phyloP scores from a whole-genome alignment of 2,329 filamentous ascomycete genomes.

The Aurifilum marmelostoma region DNA sequence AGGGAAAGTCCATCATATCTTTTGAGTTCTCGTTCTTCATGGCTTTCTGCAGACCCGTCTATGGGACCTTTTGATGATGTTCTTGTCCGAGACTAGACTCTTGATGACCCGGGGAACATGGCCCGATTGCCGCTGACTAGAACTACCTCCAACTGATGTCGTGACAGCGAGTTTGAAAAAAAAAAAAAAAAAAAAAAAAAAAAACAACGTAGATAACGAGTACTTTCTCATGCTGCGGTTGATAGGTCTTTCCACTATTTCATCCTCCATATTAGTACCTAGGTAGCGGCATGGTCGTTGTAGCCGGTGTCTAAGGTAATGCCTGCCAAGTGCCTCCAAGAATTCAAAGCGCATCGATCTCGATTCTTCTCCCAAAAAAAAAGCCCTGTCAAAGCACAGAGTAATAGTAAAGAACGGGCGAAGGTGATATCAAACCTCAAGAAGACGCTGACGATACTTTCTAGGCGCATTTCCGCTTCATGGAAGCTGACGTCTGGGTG shows the following conservation, averaged over 20 bases:
- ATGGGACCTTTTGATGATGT: neutral
- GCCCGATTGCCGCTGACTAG: neutral
- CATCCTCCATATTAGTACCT: neutral
- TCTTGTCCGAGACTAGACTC: neutral
- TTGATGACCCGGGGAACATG: neutral
- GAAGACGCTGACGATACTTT: neutral
- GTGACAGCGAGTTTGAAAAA: neutral
- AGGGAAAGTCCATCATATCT: neutral
- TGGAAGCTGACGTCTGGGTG: too few relatives aligned
- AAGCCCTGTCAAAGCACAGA: neutral
- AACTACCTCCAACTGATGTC: neutral
- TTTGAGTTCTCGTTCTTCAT: neutral
- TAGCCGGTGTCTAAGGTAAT: neutral
- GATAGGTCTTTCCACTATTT: neutral
- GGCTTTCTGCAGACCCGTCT: neutral
- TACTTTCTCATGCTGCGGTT: neutral
- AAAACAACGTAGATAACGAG: too few relatives aligned
- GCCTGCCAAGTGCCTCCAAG: neutral
- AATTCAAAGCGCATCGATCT: neutral
- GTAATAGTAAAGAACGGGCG: neutral
- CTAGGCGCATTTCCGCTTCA: neutral
- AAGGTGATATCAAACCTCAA: neutral
- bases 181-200: too few relatives aligned
- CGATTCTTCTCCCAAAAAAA: neutral
- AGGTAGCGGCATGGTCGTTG: neutral